Conservation (phyloP, 345 rosid genomes). For the Hevea brasiliensis region DNA sequence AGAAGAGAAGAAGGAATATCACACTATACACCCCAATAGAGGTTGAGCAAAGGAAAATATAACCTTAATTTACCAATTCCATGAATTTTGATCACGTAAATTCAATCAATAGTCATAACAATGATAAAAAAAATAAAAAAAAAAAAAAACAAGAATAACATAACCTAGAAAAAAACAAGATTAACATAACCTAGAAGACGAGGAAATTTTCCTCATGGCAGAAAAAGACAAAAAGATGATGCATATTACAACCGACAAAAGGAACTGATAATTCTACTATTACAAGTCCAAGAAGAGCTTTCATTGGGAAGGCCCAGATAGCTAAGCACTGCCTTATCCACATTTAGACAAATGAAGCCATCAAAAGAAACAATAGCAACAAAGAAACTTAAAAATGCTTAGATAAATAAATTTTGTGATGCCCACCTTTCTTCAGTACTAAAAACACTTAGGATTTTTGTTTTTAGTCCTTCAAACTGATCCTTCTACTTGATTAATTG, state of each 20-base stretch:
- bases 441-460: too few species aligned
- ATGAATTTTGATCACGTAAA: neutral
- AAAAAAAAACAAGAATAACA: too few species aligned
- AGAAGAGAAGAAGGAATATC: too few species aligned
- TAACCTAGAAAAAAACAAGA: neutral
- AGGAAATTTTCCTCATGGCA: neutral
- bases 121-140: neutral
- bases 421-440: neutral
- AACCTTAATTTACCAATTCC: neutral
- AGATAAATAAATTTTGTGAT: too few species aligned
- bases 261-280: neutral
- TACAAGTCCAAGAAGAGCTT: neutral
- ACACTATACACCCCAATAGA: too few species aligned
- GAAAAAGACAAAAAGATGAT: constrained; percentile 11
- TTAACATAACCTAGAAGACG: too few species aligned
- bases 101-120: neutral
- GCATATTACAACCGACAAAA: neutral
- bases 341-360: neutral
- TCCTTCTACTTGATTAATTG: too few species aligned
- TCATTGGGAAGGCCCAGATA: neutral
- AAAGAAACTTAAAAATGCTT: too few species aligned
- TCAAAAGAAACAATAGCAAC: too few species aligned
- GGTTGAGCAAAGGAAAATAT: neutral
- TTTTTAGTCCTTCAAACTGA: too few species aligned
- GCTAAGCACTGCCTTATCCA: constrained; percentile 1